phyloP scores from a whole-genome alignment of 2,329 filamentous ascomycete genomes.

The Clonostachys chloroleuca region DNA sequence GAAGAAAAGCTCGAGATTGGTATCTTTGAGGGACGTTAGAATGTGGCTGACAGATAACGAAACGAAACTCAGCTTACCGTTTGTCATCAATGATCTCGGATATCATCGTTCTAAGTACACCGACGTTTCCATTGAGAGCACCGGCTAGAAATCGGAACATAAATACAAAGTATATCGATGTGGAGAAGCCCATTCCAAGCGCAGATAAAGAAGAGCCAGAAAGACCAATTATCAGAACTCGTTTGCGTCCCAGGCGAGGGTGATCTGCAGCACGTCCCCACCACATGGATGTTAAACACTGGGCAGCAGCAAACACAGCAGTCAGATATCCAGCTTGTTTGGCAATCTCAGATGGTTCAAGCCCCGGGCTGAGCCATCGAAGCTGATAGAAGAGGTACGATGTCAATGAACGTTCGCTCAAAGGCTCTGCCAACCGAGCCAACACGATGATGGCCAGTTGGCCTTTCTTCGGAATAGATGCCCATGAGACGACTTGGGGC shows the following conservation, averaged over 20 bases:
- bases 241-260: slow-evolving; percentile 59
- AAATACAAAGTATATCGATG: slow-evolving; percentile 57
- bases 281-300: slow-evolving; percentile 68
- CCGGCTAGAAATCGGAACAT: slow-evolving; percentile 65
- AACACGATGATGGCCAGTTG: slow-evolving; percentile 77
- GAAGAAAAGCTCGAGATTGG: too few species aligned
- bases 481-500: slow-evolving; percentile 41
- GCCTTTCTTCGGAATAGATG: slow-evolving; percentile 68
- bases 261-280: slow-evolving; percentile 66
- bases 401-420: slow-evolving; percentile 65
- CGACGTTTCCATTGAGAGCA: slow-evolving; percentile 42
- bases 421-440: slow-evolving; percentile 70
- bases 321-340: slow-evolving; percentile 66
- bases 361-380: slow-evolving; percentile 55
- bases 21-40: too few species aligned
- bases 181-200: slow-evolving; percentile 69
- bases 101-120: slow-evolving; percentile 32
- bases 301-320: slow-evolving; percentile 67
- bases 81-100: slow-evolving; percentile 8
- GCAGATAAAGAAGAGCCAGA: slow-evolving; percentile 63
- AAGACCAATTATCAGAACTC: slow-evolving; percentile 64
- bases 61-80: background rate
- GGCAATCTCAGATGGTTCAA: slow-evolving; percentile 52
- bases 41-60: too few species aligned
- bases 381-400: slow-evolving; percentile 76